Conservation (phyloP, 2,329 filamentous ascomycete genomes). For the Sporothrix schenckii region DNA sequence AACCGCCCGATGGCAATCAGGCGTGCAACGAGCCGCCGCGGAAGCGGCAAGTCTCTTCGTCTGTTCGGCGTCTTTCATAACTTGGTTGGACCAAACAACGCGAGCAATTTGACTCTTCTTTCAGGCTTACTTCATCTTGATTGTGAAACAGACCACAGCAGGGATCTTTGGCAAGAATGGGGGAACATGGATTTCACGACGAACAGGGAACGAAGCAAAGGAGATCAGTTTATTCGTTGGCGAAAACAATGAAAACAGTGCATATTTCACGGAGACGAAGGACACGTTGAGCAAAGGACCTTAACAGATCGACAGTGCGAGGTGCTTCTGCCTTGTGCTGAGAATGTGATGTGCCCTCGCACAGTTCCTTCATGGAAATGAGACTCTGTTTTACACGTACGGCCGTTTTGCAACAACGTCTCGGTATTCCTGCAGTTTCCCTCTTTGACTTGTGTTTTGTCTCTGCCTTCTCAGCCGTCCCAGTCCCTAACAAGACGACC, state of each 20-base stretch:
- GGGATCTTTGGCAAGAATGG: conserved; percentile 1
- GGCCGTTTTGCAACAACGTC: no score
- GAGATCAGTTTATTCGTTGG: background rate
- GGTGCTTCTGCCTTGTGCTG: background rate
- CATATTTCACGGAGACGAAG: background rate
- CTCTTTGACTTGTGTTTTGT: no score
- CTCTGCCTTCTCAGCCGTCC: no score
- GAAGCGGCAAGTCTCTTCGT: background rate
- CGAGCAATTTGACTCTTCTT: no score
- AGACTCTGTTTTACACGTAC: no score
- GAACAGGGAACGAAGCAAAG: background rate
- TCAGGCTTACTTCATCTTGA: conserved; percentile 10
- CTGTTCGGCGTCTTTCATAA: no score
- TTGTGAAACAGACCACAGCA: conserved; percentile 20
- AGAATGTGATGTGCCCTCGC: no score
- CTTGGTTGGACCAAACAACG: conserved; percentile 12
- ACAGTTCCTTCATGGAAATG: no score
- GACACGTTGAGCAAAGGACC: background rate
- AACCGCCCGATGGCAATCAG: background rate
- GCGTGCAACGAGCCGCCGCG: background rate
- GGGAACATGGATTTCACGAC: background rate
- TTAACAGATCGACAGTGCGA: conserved; percentile 17
- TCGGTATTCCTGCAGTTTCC: no score
- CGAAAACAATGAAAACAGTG: conserved; percentile 1
- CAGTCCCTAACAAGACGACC: no score